phyloP scores from a whole-genome alignment of 352 stramenopile genomes.

The Thalassiosira livingstoniorum region DNA sequence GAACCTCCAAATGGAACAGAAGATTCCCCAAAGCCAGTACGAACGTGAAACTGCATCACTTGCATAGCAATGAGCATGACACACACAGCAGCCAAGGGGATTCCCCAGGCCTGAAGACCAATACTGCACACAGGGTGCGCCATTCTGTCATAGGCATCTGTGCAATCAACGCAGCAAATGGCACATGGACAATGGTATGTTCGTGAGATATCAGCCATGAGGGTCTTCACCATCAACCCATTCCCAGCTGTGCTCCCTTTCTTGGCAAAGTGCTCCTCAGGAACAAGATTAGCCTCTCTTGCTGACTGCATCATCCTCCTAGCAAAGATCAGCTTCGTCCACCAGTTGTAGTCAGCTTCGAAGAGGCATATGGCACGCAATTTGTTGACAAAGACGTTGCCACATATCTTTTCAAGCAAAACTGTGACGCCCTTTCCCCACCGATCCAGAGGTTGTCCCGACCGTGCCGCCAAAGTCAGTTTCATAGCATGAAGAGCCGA shows the following conservation, averaged over 20 bases:
- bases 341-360: conserved; percentile 12
- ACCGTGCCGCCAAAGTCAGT: conserved; percentile 26
- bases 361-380: background rate
- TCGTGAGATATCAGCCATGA: background rate
- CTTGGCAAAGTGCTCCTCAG: conserved; percentile 15
- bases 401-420: conserved; percentile 3
- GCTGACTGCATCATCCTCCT: conserved; percentile 7
- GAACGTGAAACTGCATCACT: conserved; percentile 14
- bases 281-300: background rate
- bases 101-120: background rate
- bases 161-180: background rate
- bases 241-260: background rate
- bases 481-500: background rate
- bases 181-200: conserved; percentile 4
- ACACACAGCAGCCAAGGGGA: background rate
- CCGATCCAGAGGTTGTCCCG: no score
- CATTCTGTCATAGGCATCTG: conserved; percentile 11
- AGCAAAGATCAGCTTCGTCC: conserved; percentile 19
- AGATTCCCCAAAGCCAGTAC: conserved; percentile 25
- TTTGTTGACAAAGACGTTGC: background rate
- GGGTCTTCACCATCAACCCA: conserved; percentile 1
- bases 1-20: background rate
- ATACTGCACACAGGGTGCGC: background rate
- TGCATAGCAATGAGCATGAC: conserved; percentile 1
- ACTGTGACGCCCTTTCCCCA: conserved; percentile 1